phyloP scores from a whole-genome alignment of 805 yeast genomes.

The Metschnikowia shivogae region DNA sequence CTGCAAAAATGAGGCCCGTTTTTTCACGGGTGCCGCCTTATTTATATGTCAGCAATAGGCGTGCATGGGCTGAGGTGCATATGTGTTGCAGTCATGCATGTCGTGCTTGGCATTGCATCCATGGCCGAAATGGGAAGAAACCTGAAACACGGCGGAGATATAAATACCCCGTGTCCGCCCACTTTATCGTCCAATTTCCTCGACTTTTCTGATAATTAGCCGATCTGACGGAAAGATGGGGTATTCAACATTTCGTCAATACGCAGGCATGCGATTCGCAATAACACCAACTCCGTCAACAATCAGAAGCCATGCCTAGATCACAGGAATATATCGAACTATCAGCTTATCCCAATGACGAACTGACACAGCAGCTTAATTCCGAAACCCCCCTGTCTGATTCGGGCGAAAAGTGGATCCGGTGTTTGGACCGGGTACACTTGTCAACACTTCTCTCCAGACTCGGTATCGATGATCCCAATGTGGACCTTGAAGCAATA shows the following conservation, averaged over 20 bases:
- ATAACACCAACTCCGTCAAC: neutral
- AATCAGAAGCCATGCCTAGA: conserved; percentile 4
- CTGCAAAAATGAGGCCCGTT: neutral
- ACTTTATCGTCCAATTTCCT: neutral
- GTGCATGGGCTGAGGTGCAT: neutral
- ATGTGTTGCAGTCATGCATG: neutral
- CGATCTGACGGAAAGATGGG: neutral
- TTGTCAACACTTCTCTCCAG: conserved; percentile 10
- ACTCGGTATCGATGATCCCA: conserved; percentile 8
- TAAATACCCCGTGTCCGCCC: neutral
- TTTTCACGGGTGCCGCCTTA: neutral
- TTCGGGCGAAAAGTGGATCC: neutral
- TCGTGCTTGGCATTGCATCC: neutral
- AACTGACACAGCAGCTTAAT: neutral
- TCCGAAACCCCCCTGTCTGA: neutral
- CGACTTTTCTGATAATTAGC: neutral
- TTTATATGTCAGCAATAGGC: neutral
- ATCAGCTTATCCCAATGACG: conserved; percentile 2
- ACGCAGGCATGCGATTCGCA: conserved; percentile 2
- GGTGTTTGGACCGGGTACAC: conserved; percentile 1
- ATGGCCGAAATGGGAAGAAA: neutral
- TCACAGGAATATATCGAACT: conserved; percentile 14
- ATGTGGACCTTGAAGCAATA: conserved; percentile 4
- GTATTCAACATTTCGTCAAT: too few species aligned
- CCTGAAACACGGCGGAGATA: conserved; percentile 1